Base-by-base conservation (phyloP, 768 basidiomycete species). In the Galerina marginata region DNA sequence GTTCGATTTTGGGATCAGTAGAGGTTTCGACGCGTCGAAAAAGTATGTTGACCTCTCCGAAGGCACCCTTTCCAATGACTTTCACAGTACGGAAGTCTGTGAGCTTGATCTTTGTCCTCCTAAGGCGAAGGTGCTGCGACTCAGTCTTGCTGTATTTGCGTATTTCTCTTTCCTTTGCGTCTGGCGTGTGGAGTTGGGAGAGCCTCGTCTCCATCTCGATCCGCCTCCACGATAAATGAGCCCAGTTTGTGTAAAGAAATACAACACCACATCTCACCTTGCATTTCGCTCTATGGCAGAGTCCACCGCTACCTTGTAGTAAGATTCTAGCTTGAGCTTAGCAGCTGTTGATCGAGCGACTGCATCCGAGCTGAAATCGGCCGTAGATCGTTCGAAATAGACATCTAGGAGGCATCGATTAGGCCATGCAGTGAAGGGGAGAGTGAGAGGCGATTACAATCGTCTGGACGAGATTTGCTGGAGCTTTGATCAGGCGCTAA, bases 31-130 rank as follows among this genome's bases (percentile, higher is more conserved):
- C 54, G 59, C 53, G 62, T 43, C 29, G 46, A 47, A 38, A 42
- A 42, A 57, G 50, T 29, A 49, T 37, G 72, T 83, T 58, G 63
- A 94, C 95, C 83, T 99, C 96, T 71, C 96, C 96, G 70, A 99
- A 99, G 10, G 96, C 96, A 64, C 96, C 96, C 80, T 97, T 97
- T 26, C 96, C 96, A 71, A 99, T 99, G 62, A 99, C 96, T 75
- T 99, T 99, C 70, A 99, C 90, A 2, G 96, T 98, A 64, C 87
- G 82, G 83, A 99, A 99, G 78, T 99, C 94, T 39, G 90, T 80
- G 55, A 99, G 78, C 45, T 93, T 95, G 69, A 99, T 91, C 75
- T 95, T 93, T 38, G 96, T 99, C 65, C 96, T 84, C 61, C 92
- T 85, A 60, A 99, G 80, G n/a, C 96, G 88, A 40, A 99, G 81